phyloP scores from a whole-genome alignment of 805 yeast genomes.

The Ogataea corticis region DNA sequence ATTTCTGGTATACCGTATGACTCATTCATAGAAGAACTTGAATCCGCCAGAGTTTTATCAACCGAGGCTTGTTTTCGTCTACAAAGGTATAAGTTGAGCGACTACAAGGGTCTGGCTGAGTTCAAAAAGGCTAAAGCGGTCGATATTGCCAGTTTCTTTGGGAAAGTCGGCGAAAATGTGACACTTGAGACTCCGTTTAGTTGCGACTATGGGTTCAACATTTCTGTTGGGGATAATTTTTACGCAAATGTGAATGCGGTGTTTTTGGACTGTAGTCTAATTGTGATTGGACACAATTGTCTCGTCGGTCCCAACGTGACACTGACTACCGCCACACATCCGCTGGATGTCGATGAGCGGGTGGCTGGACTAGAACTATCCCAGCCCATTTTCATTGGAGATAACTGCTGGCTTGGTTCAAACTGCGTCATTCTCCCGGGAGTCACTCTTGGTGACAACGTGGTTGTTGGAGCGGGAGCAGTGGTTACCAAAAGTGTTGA shows the following conservation, averaged over 20 bases:
- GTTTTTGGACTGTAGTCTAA: constrained; percentile 59
- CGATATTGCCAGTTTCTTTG: constrained; percentile 45
- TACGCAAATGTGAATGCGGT: constrained; percentile 60
- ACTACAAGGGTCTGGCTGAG: constrained; percentile 7
- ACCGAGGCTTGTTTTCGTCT: constrained; percentile 33
- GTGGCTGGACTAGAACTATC: constrained; percentile 51
- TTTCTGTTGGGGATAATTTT: constrained; percentile 54
- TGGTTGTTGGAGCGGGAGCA: constrained; percentile 67
- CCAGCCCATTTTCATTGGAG: constrained; percentile 56
- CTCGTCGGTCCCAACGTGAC: constrained; percentile 64
- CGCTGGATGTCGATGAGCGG: constrained; percentile 49
- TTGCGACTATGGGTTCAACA: constrained; percentile 70
- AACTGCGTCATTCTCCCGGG: constrained; percentile 60
- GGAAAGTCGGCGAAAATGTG: constrained; percentile 42
- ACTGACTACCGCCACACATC: constrained; percentile 65
- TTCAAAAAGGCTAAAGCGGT: constrained; percentile 40
- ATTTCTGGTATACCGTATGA: constrained; percentile 47
- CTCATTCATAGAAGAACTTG: constrained; percentile 33
- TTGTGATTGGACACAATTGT: constrained; percentile 60
- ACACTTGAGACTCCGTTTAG: constrained; percentile 51
- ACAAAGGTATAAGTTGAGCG: constrained; percentile 18
- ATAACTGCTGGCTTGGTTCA: constrained; percentile 70
- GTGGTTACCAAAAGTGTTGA: constrained; percentile 63
- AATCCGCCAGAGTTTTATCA: constrained; percentile 37
- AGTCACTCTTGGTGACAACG: constrained; percentile 61